phyloP scores from a whole-genome alignment of 257 asterid genomes.

The Capsicum rhomboideum region DNA sequence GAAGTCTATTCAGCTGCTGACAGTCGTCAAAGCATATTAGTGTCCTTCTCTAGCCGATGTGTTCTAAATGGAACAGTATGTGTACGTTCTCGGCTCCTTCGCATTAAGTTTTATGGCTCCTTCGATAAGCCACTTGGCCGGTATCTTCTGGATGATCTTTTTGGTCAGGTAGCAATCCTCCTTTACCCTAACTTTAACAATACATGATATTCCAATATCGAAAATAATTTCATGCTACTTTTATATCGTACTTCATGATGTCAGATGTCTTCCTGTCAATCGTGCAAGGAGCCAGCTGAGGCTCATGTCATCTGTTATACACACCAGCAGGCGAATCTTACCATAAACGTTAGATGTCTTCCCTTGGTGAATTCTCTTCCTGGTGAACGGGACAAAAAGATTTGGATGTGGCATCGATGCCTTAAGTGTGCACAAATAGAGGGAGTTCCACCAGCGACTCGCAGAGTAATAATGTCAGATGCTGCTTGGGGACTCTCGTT shows the following conservation, averaged over 20 bases:
- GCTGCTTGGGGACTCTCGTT: conserved; percentile 99
- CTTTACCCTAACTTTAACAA: neutral
- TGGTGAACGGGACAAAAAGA: conserved; percentile 82
- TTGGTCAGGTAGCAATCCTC: conserved; percentile 59
- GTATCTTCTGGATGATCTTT: conserved; percentile 74
- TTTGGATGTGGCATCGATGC: conserved; percentile 99
- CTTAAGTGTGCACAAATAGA: conserved; percentile 52
- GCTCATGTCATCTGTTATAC: conserved; percentile 82
- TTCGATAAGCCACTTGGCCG: conserved; percentile 96
- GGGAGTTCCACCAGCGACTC: conserved; percentile 86
- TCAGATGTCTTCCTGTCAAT: conserved; percentile 61
- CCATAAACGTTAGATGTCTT: conserved; percentile 56
- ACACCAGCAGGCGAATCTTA: conserved; percentile 86
- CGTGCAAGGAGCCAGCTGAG: conserved; percentile 86
- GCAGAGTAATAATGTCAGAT: conserved; percentile 79
- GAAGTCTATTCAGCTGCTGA: conserved; percentile 51
- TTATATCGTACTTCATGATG: conserved; percentile 10
- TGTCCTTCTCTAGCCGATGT: conserved; percentile 83
- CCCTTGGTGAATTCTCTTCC: conserved; percentile 55
- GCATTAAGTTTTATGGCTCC: conserved; percentile 70
- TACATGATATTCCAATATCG: neutral
- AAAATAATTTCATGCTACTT: neutral
- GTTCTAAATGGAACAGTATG: conserved; percentile 63
- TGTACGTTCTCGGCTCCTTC: conserved; percentile 70
- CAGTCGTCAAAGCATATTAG: conserved; percentile 64